A percentile compares a stretch with the other conserved stretches of the same genome.
phyloP scores from a whole-genome alignment of 108 stramenopile genomes.

The Skeletonema menzelii region DNA sequence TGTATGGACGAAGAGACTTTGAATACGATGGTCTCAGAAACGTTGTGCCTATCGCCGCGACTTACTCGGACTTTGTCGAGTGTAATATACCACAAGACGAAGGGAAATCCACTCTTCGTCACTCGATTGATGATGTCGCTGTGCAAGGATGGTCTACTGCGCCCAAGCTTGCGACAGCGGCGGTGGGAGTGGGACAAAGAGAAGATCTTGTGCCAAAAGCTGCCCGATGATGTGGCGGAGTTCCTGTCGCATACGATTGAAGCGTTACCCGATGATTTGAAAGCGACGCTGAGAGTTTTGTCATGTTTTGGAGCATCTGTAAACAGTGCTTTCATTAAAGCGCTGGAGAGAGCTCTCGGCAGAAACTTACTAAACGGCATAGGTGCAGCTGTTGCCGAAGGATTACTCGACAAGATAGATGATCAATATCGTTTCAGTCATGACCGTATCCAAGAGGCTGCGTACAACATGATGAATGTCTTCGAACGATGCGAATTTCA shows the following conservation, averaged over 20 bases:
- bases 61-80: slow-evolving; percentile 2
- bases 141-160: slow-evolving; percentile 4
- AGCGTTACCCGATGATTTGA: not conserved
- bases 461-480: not conserved
- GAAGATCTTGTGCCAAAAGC: not conserved
- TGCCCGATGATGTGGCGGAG: slow-evolving; percentile 14
- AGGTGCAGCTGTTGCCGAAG: not conserved
- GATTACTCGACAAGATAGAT: not conserved
- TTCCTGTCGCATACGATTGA: not conserved
- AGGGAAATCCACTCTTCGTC: slow-evolving; percentile 16
- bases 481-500: not conserved
- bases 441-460: slow-evolving; percentile 1
- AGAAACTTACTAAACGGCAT: too few species aligned
- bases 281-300: slow-evolving; percentile 2
- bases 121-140: slow-evolving; percentile 8
- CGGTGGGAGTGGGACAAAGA: slow-evolving; percentile 15
- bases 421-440: not conserved
- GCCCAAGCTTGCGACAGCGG: not conserved
- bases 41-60: slow-evolving; percentile 9
- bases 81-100: slow-evolving; percentile 15
- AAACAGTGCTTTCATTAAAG: not conserved
- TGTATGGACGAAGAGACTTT: not conserved
- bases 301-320: slow-evolving; percentile 7
- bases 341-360: not conserved
- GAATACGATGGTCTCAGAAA: not conserved